Evolutionary conservation across 2,329 filamentous ascomycete species (phyloP), one percentile per base, ranked within the genome.

Genomic region (Fusarium oligoseptatum): DNA sequence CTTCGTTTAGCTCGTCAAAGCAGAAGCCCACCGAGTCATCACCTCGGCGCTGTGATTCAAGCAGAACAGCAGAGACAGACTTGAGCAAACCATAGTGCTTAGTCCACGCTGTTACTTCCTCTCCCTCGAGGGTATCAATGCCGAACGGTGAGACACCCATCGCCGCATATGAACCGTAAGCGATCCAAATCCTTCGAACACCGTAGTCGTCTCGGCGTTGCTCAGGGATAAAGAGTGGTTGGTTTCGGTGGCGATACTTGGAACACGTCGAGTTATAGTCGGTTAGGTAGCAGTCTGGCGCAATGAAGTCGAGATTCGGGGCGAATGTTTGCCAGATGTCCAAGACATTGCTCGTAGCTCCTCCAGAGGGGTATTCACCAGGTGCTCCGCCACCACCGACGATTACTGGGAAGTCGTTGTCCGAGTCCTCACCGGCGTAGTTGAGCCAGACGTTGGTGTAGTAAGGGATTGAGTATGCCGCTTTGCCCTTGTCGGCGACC

Each of bases 141-240:
- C 68, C 73, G 20, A 75, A 75, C 0, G 73, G 73, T 2, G 63
- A 58, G 1, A 56, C 56, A 1, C 73, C 71, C 6, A 75, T 9
- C 0, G 73, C 71, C 2, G 29, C 62, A 37, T 66, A 20, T 6
- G 63, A 60, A 5, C 68, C 71, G 12, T 63, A 66, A 6, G 73
- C 83, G 1, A 78, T 56, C 83, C 84, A 86, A n/a, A 84, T 77
- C 11, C 84, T 76, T 6, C 83, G 76, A 1, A 81, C 83, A 0
- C 84, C 84, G 39, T 82, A 80, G 11, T 84, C 84, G 63, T 87
- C 85, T 14, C 86, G 79, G 8, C 85, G 80, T 72, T 87, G 86
- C 77, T 88, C 86, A 0, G 86, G 86, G 60, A 88, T 86, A 69
- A 87, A 87, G 0, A 88, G 80, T 0, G 85, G 81, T 67, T 87